Evolutionary conservation across 2,329 filamentous ascomycete species (phyloP).

Genomic region (Emergomyces africanus): DNA sequence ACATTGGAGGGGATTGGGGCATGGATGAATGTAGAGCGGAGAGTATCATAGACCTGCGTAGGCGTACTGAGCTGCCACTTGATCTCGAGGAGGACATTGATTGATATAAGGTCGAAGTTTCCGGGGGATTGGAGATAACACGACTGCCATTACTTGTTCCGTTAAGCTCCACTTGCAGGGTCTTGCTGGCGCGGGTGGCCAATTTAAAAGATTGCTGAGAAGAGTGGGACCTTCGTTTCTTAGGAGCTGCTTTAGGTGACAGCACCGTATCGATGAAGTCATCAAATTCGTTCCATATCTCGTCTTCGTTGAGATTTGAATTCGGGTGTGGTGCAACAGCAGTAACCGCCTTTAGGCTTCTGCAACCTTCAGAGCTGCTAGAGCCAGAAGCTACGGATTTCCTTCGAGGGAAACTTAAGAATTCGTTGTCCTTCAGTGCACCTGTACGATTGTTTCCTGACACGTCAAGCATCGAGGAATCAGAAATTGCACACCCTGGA

Average conservation of each 20-base stretch:
- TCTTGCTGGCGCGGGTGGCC: constrained; percentile 26
- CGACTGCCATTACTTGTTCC: constrained; percentile 3
- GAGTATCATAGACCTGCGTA: constrained; percentile 40
- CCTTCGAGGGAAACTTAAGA: constrained; percentile 62
- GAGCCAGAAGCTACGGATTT: constrained; percentile 56
- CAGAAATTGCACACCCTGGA: constrained; percentile 17
- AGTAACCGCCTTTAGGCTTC: constrained; percentile 49
- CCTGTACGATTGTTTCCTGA: constrained; percentile 22
- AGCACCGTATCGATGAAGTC: constrained; percentile 66
- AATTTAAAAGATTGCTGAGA: constrained; percentile 21
- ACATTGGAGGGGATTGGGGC: constrained; percentile 39
- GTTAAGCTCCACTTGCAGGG: constrained; percentile 26
- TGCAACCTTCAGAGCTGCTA: constrained; percentile 43
- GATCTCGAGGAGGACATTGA: constrained; percentile 16
- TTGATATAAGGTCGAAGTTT: constrained; percentile 14
- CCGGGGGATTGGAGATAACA: constrained; percentile 10
- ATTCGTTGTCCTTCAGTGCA: constrained; percentile 42
- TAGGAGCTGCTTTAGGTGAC: constrained; percentile 29
- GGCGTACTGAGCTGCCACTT: constrained; percentile 25
- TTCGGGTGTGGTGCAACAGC: constrained; percentile 51
- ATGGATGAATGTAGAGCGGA: constrained; percentile 38
- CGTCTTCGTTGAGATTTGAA: constrained; percentile 61
- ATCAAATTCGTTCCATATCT: constrained; percentile 90
- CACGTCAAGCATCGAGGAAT: constrained; percentile 14
- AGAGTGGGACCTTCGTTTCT: constrained; percentile 13